Evolutionary conservation across 164 flowering plant species (phyloP).

Genomic region (Annona squamosa): DNA sequence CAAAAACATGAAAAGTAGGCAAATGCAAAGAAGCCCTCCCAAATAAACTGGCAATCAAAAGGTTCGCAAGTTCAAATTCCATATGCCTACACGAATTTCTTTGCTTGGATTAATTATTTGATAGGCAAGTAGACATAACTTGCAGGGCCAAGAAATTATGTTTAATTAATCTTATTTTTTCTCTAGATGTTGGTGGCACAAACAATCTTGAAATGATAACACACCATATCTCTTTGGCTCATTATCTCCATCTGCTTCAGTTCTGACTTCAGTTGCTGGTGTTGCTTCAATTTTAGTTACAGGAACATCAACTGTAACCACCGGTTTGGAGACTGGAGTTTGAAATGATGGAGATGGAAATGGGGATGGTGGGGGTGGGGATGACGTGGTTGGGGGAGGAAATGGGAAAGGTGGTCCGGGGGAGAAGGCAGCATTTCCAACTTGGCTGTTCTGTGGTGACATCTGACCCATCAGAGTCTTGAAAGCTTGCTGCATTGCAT

Average conservation of each 20-base stretch:
- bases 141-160: background rate
- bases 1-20: too few relatives aligned
- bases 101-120: background rate
- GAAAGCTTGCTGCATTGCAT: constrained; percentile 95
- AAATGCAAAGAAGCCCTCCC: background rate
- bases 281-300: constrained; percentile 61
- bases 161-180: too few relatives aligned
- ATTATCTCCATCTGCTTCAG: constrained; percentile 30
- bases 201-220: background rate
- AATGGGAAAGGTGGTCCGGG: constrained; percentile 68
- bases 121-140: background rate
- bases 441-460: constrained; percentile 54
- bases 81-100: background rate
- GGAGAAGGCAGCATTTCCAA: constrained; percentile 46
- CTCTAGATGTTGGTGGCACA: background rate
- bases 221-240: constrained; percentile 66
- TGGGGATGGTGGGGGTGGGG: constrained; percentile 27
- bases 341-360: constrained; percentile 13
- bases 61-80: background rate
- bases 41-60: background rate
- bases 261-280: constrained; percentile 27
- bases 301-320: constrained; percentile 62
- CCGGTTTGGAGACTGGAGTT: constrained; percentile 38
- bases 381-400: constrained; percentile 37
- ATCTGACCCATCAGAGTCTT: constrained; percentile 81